Evolutionary conservation across 2,329 filamentous ascomycete genomes (phyloP).

Genomic region (Colletotrichum gigasporum): DNA sequence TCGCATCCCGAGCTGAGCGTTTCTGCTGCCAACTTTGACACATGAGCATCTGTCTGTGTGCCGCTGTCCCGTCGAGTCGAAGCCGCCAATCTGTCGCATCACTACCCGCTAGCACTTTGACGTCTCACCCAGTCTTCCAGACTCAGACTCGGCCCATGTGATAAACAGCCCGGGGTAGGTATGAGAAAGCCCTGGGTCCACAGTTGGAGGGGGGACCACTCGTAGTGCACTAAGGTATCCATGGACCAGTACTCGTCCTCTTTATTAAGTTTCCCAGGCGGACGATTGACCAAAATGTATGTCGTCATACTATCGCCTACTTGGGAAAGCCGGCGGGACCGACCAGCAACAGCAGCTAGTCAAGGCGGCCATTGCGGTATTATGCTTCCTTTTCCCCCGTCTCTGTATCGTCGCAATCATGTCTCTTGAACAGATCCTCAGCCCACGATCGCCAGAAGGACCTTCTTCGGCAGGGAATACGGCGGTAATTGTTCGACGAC

Average conservation of each 20-base stretch:
- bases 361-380: background rate
- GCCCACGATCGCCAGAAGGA: background rate
- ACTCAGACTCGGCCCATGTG: background rate
- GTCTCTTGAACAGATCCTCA: background rate
- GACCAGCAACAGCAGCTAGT: slow-evolving; percentile 14
- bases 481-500: background rate
- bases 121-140: slow-evolving; percentile 2
- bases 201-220: background rate
- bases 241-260: background rate
- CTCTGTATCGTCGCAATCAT: background rate
- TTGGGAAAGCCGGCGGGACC: slow-evolving; percentile 20
- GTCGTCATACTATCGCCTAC: slow-evolving; percentile 25
- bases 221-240: too few relatives aligned
- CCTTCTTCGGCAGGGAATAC: background rate
- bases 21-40: slow-evolving; percentile 4
- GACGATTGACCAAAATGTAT: slow-evolving; percentile 19
- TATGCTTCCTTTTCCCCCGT: background rate
- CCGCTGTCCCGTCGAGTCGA: background rate
- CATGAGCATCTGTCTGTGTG: slow-evolving; percentile 3
- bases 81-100: background rate
- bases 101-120: slow-evolving; percentile 1
- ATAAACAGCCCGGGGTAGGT: background rate
- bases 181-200: background rate
- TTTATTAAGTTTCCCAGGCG: slow-evolving; percentile 3
- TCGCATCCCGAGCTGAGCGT: background rate